Conservation (phyloP, 495 filamentous ascomycete species). For the Oidiodendron maius region DNA sequence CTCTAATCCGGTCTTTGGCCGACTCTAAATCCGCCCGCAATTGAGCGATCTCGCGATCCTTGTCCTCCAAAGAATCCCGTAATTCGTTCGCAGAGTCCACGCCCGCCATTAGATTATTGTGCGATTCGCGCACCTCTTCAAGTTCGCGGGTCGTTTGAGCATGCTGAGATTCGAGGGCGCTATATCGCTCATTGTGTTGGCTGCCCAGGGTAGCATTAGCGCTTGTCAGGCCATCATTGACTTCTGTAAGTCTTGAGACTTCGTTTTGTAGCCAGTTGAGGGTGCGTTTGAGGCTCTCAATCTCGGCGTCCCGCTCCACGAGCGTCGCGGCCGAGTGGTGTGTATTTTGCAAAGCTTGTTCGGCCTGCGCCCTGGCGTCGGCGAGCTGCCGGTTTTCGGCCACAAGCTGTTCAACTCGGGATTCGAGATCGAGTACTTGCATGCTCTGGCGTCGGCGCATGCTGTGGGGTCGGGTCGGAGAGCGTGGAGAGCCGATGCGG, state of each 20-base stretch:
- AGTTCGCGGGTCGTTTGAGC: conserved; percentile 54
- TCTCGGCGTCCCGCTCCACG: conserved; percentile 69
- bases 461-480: conserved; percentile 92
- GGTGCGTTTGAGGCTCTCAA: conserved; percentile 70
- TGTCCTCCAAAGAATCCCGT: conserved; percentile 54
- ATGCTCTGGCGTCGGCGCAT: conserved; percentile 93
- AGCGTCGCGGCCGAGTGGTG: conserved; percentile 35
- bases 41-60: conserved; percentile 71
- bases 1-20: conserved; percentile 66
- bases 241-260: conserved; percentile 62
- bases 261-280: conserved; percentile 76
- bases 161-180: conserved; percentile 51
- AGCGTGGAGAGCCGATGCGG: conserved; percentile 77
- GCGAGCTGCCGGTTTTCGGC: conserved; percentile 74
- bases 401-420: conserved; percentile 68
- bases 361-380: conserved; percentile 64
- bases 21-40: conserved; percentile 72
- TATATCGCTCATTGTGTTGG: conserved; percentile 59
- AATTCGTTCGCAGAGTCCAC: conserved; percentile 61
- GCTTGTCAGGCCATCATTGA: conserved; percentile 66
- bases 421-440: conserved; percentile 82
- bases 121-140: conserved; percentile 53
- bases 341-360: conserved; percentile 39
- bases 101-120: conserved; percentile 51
- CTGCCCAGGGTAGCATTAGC: conserved; percentile 63